Conservation (phyloP, 352 stramenopile species). For the Plasmopara muralis region DNA sequence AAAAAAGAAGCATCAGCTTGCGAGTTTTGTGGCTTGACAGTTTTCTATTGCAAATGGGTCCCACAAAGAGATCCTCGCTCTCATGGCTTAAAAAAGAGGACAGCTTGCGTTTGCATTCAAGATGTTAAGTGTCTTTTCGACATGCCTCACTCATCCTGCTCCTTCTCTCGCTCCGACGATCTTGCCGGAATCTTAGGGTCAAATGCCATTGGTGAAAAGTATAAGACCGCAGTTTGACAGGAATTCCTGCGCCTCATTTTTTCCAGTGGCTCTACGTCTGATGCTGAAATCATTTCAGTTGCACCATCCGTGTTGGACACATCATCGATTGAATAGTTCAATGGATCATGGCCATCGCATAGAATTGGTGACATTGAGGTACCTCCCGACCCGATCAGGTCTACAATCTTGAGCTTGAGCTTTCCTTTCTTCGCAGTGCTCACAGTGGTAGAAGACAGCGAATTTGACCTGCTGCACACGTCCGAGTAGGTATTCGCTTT, state of each 20-base stretch:
- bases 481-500: conserved; percentile 2
- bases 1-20: conserved; percentile 32
- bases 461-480: conserved; percentile 2
- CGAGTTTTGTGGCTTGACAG: conserved; percentile 15
- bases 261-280: no score
- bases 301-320: conserved; percentile 2
- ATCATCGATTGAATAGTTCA: background rate
- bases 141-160: no score
- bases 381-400: conserved; percentile 23
- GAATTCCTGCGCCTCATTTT: no score
- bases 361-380: conserved; percentile 26
- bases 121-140: no score
- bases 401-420: conserved; percentile 21
- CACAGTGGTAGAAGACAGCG: conserved; percentile 7
- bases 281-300: no score
- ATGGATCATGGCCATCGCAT: conserved; percentile 12
- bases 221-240: no score
- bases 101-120: no score
- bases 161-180: no score
- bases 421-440: conserved; percentile 21
- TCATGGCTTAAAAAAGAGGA: no score
- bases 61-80: background rate
- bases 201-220: no score
- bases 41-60: background rate
- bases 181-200: no score